Conservation (phyloP, 768 basidiomycete species). For the Rhodotorula diobovata region DNA sequence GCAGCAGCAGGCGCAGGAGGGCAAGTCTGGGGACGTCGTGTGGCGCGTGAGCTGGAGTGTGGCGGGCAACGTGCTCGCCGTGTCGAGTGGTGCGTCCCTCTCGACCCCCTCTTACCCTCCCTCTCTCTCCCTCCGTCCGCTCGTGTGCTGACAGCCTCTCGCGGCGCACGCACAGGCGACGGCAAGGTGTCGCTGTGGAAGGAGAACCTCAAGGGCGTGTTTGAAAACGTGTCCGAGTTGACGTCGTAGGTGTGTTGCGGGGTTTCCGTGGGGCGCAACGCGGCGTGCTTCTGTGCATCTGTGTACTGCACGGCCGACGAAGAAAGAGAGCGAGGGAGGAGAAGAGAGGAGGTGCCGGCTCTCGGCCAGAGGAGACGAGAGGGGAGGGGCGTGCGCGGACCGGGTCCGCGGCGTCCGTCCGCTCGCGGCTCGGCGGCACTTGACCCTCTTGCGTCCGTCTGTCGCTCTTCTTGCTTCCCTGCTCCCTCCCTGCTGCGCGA, state of each 20-base stretch:
- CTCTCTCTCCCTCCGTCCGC: too few relatives aligned
- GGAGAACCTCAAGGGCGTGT: slow-evolving; percentile 86
- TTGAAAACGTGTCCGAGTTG: slow-evolving; percentile 89
- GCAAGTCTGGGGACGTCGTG: slow-evolving; percentile 92
- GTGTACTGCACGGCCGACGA: too few relatives aligned
- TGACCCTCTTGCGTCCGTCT: too few relatives aligned
- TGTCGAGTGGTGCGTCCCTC: slow-evolving; percentile 63
- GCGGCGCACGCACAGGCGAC: slow-evolving; percentile 56
- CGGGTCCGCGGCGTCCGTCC: too few relatives aligned
- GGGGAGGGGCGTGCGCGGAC: background rate
- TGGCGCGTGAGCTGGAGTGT: slow-evolving; percentile 99
- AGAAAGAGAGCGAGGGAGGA: too few relatives aligned
- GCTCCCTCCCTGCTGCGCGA: too few relatives aligned
- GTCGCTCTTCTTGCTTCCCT: background rate
- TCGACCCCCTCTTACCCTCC: too few relatives aligned
- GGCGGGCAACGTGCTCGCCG: slow-evolving; percentile 90
- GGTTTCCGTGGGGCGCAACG: too few relatives aligned
- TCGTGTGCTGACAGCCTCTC: background rate
- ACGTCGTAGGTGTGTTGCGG: slow-evolving; percentile 9
- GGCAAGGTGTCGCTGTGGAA: slow-evolving; percentile 99
- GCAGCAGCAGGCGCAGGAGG: slow-evolving; percentile 52
- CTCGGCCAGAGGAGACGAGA: background rate
- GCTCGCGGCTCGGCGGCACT: too few relatives aligned
- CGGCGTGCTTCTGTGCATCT: background rate
- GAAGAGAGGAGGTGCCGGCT: too few relatives aligned